Conservation (phyloP, 192 early-diverging fungal species). For the Backusella tuberculispora region DNA sequence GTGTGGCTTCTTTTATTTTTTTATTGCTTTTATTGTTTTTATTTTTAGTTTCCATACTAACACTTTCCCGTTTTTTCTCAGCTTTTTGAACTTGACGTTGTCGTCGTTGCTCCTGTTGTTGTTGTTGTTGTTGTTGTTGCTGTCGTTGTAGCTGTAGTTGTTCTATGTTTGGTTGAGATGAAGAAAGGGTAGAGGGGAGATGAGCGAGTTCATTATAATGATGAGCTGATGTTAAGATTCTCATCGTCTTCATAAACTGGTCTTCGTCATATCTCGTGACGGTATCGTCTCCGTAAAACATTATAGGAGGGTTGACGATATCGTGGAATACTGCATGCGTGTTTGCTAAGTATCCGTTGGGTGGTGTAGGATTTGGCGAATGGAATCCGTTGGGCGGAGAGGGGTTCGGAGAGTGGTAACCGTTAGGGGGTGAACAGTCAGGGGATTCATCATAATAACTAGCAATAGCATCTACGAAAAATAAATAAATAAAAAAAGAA, state of each 20-base stretch:
- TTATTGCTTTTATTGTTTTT: neutral
- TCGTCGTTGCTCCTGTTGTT: neutral
- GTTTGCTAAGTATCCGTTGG: constrained; percentile 18
- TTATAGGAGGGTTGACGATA: constrained; percentile 19
- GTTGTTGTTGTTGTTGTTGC: neutral
- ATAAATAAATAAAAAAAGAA: neutral
- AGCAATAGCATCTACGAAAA: constrained; percentile 13
- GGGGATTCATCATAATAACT: constrained; percentile 23
- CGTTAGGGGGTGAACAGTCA: constrained; percentile 24
- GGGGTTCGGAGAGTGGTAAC: constrained; percentile 21
- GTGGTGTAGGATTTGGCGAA: constrained; percentile 26
- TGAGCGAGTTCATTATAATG: constrained; percentile 11
- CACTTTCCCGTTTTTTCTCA: neutral
- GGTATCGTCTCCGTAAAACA: constrained; percentile 18
- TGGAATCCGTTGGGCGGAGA: constrained; percentile 27
- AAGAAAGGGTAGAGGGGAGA: neutral
- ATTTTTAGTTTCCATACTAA: neutral
- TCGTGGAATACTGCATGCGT: constrained; percentile 6
- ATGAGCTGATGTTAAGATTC: constrained; percentile 7
- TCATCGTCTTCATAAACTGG: constrained; percentile 24
- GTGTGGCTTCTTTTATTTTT: neutral
- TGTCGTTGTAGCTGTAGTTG: constrained; percentile 1
- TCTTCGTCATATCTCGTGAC: constrained; percentile 18
- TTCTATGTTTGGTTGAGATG: neutral
- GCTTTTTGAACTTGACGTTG: neutral